These are phyloP conservation scores for Eucalyptus caleyi DNA, from an alignment of 345 rosid species.

Conservation along the genomic window DNA sequence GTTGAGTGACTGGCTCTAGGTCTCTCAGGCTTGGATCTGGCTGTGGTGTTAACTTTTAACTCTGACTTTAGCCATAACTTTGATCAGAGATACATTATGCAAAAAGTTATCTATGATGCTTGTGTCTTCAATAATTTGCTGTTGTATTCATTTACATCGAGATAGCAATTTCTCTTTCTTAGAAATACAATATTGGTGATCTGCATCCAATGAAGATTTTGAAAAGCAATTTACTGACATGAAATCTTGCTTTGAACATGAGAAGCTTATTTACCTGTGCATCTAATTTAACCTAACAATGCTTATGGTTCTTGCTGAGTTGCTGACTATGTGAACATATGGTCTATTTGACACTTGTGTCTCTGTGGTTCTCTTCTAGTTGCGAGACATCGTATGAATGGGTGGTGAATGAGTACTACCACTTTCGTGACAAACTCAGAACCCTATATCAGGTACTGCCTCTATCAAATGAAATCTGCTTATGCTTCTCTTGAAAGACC, in stretches of 20 bases:
- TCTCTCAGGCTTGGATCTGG: neutral
- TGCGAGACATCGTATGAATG: neutral
- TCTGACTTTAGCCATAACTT: neutral
- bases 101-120: neutral
- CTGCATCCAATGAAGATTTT: neutral
- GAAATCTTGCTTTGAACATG: neutral
- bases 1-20: neutral
- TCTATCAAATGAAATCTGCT: neutral
- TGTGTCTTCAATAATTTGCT: neutral
- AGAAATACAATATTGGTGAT: neutral
- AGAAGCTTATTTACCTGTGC: neutral
- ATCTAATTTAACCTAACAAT: neutral
- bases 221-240: neutral
- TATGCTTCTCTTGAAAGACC: neutral
- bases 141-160: neutral
- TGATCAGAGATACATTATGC: neutral
- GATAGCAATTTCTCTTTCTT: neutral
- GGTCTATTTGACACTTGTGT: neutral
- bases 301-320: neutral
- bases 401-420: constrained; percentile 1
- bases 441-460: constrained; percentile 1
- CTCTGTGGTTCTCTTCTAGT: neutral
- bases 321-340: neutral
- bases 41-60: neutral
- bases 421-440: neutral